A percentile compares a stretch with the other conserved stretches of the same genome.
Evolutionary conservation across 306 rosid genomes (phyloP).

Genomic region (Myrica gale): DNA sequence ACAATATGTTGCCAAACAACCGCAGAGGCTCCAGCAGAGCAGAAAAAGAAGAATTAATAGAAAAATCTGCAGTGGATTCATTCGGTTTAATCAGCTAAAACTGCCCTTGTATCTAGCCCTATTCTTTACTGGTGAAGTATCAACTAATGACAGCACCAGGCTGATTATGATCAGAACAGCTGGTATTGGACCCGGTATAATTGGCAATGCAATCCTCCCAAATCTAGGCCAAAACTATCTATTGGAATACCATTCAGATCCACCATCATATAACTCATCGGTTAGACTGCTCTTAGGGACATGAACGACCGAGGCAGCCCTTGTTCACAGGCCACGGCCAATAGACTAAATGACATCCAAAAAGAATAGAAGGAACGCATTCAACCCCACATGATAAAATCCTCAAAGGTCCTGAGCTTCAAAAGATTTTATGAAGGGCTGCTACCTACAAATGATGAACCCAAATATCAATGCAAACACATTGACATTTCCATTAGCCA

Average conservation of each 20-base stretch:
- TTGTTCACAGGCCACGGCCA: background rate
- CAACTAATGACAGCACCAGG: background rate
- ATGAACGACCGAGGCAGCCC: conserved; percentile 17
- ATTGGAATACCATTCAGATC: background rate
- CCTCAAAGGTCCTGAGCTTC: conserved; percentile 24
- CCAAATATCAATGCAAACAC: conserved; percentile 18
- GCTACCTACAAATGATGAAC: conserved; percentile 19
- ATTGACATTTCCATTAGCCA: background rate
- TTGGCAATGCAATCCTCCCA: too few species aligned
- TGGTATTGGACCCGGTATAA: background rate
- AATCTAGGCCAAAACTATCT: too few species aligned
- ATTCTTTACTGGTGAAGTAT: background rate
- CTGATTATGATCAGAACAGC: conserved; percentile 14
- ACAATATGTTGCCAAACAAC: background rate
- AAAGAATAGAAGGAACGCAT: conserved; percentile 3
- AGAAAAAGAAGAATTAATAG: too few species aligned
- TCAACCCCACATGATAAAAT: conserved; percentile 12
- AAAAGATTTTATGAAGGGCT: background rate
- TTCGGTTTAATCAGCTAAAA: background rate
- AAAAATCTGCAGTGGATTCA: too few species aligned
- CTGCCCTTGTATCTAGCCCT: background rate
- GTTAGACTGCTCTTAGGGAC: background rate
- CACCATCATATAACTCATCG: background rate
- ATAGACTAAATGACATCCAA: conserved; percentile 1
- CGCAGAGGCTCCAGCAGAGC: background rate